These are phyloP conservation scores for Prunus padus DNA, from an alignment of 306 rosid species.

Conservation along the genomic window DNA sequence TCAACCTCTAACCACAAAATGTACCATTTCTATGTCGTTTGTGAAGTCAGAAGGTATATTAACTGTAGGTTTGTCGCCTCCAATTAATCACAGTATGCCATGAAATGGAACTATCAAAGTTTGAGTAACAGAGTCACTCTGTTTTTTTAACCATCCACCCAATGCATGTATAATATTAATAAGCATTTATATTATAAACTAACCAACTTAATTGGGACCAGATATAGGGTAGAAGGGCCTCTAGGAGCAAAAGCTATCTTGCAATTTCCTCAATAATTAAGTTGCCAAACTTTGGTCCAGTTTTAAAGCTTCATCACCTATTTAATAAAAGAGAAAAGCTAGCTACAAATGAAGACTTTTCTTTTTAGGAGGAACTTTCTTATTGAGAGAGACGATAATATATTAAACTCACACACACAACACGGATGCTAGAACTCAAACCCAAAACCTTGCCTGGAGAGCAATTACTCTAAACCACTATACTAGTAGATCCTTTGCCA, in stretches of 20 bases:
- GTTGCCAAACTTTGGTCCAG: not conserved
- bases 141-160: not conserved
- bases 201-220: slow-evolving; percentile 5
- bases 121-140: not conserved
- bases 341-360: not conserved
- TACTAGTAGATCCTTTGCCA: too few relatives aligned
- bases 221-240: not conserved
- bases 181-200: not conserved
- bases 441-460: too few relatives aligned
- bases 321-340: not conserved
- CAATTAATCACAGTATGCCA: not conserved
- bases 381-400: too few relatives aligned
- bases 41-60: too few relatives aligned
- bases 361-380: too few relatives aligned
- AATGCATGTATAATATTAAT: not conserved
- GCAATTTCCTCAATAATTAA: not conserved
- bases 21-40: too few relatives aligned
- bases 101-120: too few relatives aligned
- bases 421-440: too few relatives aligned
- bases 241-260: not conserved
- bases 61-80: not conserved
- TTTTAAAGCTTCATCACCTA: not conserved
- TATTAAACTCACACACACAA: too few relatives aligned
- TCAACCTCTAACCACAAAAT: not conserved
- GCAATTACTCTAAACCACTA: too few relatives aligned